These are phyloP conservation scores for Debaryomycetaceae sp. DNA, from an alignment of 1,139 yeast species.

Conservation along the genomic window DNA sequence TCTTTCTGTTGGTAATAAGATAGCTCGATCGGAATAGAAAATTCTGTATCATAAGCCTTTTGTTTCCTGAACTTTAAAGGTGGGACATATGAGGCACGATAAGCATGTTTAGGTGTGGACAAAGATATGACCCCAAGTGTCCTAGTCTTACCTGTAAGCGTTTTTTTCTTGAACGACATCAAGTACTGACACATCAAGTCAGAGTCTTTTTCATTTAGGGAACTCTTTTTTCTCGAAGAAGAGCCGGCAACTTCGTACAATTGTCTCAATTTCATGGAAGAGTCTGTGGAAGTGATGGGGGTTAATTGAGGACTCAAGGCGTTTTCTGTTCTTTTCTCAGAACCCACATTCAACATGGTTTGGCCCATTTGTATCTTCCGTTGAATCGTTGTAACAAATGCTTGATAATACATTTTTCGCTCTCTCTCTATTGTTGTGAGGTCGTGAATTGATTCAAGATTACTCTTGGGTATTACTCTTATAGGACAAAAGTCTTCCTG, in stretches of 20 bases:
- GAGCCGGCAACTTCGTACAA: conserved; percentile 24
- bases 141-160: conserved; percentile 33
- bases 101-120: conserved; percentile 33
- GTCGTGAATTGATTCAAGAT: conserved; percentile 21
- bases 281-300: conserved; percentile 14
- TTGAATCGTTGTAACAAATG: conserved; percentile 31
- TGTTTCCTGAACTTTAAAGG: conserved; percentile 25
- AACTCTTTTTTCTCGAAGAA: conserved; percentile 14
- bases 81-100: conserved; percentile 29
- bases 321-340: conserved; percentile 7
- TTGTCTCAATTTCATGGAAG: conserved; percentile 27
- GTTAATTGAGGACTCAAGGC: conserved; percentile 7
- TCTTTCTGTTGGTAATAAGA: conserved; percentile 24
- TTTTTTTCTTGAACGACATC: conserved; percentile 32
- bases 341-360: conserved; percentile 12
- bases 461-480: conserved; percentile 33
- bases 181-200: conserved; percentile 32
- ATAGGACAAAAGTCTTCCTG: conserved; percentile 32
- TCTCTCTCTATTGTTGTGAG: conserved; percentile 18
- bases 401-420: conserved; percentile 29
- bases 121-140: conserved; percentile 33
- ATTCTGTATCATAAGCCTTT: conserved; percentile 13
- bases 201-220: conserved; percentile 14
- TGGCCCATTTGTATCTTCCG: conserved; percentile 30
- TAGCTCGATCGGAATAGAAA: conserved; percentile 35